Conservation (phyloP, 306 rosid species). For the Aeschynomene evenia region DNA sequence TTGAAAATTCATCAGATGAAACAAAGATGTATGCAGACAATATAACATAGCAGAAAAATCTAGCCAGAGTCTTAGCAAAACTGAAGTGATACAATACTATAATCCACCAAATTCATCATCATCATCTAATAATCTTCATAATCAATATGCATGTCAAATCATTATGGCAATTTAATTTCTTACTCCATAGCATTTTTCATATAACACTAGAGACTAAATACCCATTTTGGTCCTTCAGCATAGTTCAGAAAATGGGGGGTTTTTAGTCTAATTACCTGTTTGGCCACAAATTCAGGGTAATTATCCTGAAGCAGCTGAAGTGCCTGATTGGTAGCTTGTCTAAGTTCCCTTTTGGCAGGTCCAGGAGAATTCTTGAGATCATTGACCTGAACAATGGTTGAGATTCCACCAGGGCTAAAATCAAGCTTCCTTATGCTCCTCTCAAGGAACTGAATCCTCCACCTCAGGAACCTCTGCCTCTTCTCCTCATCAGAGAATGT, state of each 20-base stretch:
- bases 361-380: slow-evolving; percentile 73
- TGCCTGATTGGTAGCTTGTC: slow-evolving; percentile 72
- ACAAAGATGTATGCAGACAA: neutral
- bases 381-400: slow-evolving; percentile 65
- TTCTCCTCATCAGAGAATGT: slow-evolving; percentile 62
- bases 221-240: too few species aligned
- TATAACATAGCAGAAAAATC: too few species aligned
- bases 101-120: too few species aligned
- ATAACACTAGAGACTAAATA: too few species aligned
- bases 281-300: slow-evolving; percentile 79
- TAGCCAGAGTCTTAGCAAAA: too few species aligned
- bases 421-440: slow-evolving; percentile 63
- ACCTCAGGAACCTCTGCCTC: slow-evolving; percentile 49
- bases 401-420: slow-evolving; percentile 58
- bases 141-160: too few species aligned
- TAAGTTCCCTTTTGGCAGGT: slow-evolving; percentile 65
- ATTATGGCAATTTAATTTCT: too few species aligned
- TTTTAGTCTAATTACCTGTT: too few species aligned
- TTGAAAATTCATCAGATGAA: neutral
- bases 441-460: slow-evolving; percentile 68
- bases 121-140: too few species aligned
- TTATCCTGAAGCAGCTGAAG: slow-evolving; percentile 66
- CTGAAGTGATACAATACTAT: too few species aligned
- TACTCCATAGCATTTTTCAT: too few species aligned
- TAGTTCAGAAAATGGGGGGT: too few species aligned